Evolutionary conservation across 2,329 filamentous ascomycete species (phyloP), one percentile per base, ranked within the genome.

Genomic region (Xylaria sp.): DNA sequence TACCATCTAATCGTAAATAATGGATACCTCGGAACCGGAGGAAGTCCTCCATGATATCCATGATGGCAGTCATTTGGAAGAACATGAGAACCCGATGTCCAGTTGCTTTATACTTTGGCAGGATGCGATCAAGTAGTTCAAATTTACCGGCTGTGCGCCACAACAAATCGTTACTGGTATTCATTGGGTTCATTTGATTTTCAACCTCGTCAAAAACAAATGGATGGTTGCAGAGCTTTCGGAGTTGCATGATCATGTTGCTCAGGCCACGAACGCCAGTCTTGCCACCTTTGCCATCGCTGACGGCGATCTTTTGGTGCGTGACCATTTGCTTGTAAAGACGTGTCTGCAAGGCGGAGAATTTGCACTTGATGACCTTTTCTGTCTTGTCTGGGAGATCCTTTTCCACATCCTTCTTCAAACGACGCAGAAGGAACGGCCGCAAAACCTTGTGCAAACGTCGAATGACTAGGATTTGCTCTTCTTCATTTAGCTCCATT

Each of bases 21-120:
- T 92, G 87, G 74, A 97, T 86, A 55, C 91, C 92, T 72, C 93
- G 89, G 77, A 93, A 91, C 3, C 95, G 91, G 71, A 99, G 82
- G 80, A 97, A 99, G 79, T 99, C 96, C 76, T 99, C 96, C 96
- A 99, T 98, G 77, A 99, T 99, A 82, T 99, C 97, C 96, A 99
- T 99, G 79, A 99, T 99, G 70, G 97, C 94, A 3, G 96, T 99
- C 96, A 99, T 99, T 81, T 99, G 96, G 87, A 99, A 99, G 88
- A 99, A 99, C 92, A 99, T 98, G 80, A 99, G 86, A 32, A 98
- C 94, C 81, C 96, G 92, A 88, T 99, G 96, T 18, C 93, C 93
- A 1, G 93, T 94, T 2, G 88, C 90, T 75, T 93, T 89, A 81
- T 99, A 98, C 82, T 99, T 99, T 55, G 96, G 96, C 71, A 99